Conservation (phyloP, 2,329 filamentous ascomycete genomes). For the Dactylella cylindrospora region DNA sequence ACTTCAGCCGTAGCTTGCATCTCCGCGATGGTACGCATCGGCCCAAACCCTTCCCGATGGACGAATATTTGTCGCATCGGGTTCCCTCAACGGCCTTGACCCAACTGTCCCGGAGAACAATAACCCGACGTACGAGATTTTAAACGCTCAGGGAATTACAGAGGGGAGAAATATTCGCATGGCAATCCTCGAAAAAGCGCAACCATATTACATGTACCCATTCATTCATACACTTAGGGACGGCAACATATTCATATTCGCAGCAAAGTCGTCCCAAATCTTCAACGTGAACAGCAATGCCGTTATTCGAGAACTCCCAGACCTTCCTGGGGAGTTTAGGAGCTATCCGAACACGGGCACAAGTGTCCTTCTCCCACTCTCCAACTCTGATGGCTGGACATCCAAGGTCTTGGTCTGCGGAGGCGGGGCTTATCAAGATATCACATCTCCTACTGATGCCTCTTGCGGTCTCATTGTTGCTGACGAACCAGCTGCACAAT, state of each 20-base stretch:
- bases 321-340: constrained; percentile 60
- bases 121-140: constrained; percentile 65
- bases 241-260: constrained; percentile 62
- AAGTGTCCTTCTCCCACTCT: constrained; percentile 60
- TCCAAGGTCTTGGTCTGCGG: constrained; percentile 62
- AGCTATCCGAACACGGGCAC: constrained; percentile 65
- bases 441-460: constrained; percentile 61
- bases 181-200: constrained; percentile 60
- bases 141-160: constrained; percentile 57
- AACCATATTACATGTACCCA: constrained; percentile 64
- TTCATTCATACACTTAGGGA: constrained; percentile 63
- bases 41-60: constrained; percentile 63
- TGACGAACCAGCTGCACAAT: constrained; percentile 56
- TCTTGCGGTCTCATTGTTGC: constrained; percentile 62
- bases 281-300: constrained; percentile 58
- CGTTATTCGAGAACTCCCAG: constrained; percentile 56
- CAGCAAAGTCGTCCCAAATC: constrained; percentile 60
- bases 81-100: constrained; percentile 62
- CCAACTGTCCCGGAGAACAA: constrained; percentile 61
- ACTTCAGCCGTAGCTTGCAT: constrained; percentile 52
- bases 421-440: constrained; percentile 63
- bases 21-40: constrained; percentile 63
- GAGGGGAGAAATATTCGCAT: constrained; percentile 57
- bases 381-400: constrained; percentile 58
- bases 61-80: constrained; percentile 62